Conservation (phyloP, 208 protist species). For the Balamuthia mandrillaris region DNA sequence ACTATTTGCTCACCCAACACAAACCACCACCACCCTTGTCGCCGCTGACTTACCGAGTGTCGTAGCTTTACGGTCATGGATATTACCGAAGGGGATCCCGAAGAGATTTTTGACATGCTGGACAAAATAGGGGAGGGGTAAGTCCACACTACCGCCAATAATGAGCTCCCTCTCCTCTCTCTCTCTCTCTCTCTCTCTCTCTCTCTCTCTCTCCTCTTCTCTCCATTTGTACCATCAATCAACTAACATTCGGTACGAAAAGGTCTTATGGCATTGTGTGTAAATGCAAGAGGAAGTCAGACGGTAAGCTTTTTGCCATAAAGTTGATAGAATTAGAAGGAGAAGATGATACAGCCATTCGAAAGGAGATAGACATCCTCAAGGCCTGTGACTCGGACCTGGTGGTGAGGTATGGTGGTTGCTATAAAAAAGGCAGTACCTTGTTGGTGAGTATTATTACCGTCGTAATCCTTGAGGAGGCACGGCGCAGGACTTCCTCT, state of each 20-base stretch:
- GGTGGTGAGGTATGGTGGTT: constrained; percentile 6
- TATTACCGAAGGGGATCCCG: constrained; percentile 2
- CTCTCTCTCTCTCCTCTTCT: no score
- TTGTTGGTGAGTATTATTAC: background rate
- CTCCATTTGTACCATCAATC: no score
- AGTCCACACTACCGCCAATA: no score
- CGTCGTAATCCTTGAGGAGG: background rate
- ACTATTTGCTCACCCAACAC: no score
- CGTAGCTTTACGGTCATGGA: background rate
- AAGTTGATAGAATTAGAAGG: constrained; percentile 25
- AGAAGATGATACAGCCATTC: constrained; percentile 17
- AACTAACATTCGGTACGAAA: background rate
- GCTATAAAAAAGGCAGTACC: constrained; percentile 24
- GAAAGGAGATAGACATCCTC: constrained; percentile 11
- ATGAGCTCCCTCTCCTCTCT: no score
- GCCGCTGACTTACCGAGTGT: no score
- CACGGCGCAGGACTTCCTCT: background rate
- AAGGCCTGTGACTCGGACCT: constrained; percentile 19
- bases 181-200: no score
- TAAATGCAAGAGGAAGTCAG: constrained; percentile 26
- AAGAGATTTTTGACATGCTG: constrained; percentile 29
- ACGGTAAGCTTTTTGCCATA: constrained; percentile 15
- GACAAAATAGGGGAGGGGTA: constrained; percentile 30
- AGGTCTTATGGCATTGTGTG: constrained; percentile 28
- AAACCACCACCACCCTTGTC: no score